Evolutionary conservation across 257 asterid species (phyloP).

Genomic region (Verbascum thapsus): DNA sequence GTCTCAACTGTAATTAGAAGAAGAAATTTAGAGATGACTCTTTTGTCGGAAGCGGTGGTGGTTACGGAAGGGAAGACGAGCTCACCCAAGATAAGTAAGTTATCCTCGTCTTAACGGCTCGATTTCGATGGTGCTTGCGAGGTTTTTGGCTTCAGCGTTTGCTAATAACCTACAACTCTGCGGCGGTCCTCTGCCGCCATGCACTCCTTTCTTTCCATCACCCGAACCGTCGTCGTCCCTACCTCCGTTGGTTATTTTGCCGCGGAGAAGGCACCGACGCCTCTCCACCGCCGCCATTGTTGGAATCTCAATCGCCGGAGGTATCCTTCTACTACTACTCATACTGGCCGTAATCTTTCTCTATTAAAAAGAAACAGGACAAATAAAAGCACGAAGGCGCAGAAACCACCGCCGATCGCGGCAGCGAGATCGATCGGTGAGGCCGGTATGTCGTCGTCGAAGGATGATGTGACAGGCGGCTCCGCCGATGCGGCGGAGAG

Average conservation of each 20-base stretch:
- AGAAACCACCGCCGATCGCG: slow-evolving; percentile 53
- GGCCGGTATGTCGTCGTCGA: slow-evolving; percentile 79
- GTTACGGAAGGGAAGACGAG: no score
- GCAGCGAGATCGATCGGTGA: slow-evolving; percentile 46
- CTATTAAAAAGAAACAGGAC: slow-evolving; percentile 40
- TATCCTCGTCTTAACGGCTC: slow-evolving; percentile 90
- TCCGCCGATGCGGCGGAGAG: slow-evolving; percentile 67
- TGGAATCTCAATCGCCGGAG: slow-evolving; percentile 68
- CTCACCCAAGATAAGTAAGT: no score
- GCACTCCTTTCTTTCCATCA: slow-evolving; percentile 77
- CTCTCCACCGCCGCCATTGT: slow-evolving; percentile 78
- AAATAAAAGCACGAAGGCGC: slow-evolving; percentile 31
- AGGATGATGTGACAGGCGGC: slow-evolving; percentile 65
- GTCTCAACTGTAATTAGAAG: no score
- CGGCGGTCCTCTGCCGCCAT: slow-evolving; percentile 80
- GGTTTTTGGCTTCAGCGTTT: slow-evolving; percentile 61
- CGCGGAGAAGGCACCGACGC: no score
- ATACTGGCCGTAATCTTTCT: slow-evolving; percentile 48
- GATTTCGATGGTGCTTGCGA: slow-evolving; percentile 60
- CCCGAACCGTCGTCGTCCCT: slow-evolving; percentile 68
- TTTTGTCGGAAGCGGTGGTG: no score
- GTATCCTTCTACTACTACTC: slow-evolving; percentile 44
- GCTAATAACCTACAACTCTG: slow-evolving; percentile 72
- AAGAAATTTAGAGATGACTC: no score
- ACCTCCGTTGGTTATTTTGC: slow-evolving; percentile 26